Base-by-base conservation (phyloP, 345 rosid genomes). In the Mallotus nudiflorus region DNA sequence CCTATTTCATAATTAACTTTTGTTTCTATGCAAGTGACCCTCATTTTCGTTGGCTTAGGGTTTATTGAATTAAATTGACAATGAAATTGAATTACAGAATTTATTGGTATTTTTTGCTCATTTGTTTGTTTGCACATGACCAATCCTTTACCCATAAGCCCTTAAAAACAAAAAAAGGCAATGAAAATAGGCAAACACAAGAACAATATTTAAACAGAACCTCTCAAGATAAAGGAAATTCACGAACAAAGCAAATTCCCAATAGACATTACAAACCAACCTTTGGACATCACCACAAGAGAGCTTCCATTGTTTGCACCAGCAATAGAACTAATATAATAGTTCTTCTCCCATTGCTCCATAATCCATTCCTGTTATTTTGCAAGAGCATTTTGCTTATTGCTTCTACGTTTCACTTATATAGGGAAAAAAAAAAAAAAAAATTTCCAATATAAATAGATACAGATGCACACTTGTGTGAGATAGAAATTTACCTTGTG, bases 291-390 rank as follows among this genome's bases (percentile, higher is more conserved):
- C 69, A 77, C 81, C 55, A 77, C 76, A 15, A 77, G 77, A 25
- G 81, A 77, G 73, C 77, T 72, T 48, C 81, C 81, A 55, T 72
- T 77, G 57, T 49, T 72, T 54, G 81, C 59, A 67, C 81, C 81
- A 68, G 81, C 77, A 49, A 72, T 73, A 46, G 81, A 72, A 28
- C 81, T 77, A 45, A 77, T 77, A 22, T 77, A 77, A 50, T 67
- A 77, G 70, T 72, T 77, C 66, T 77, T 77, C 70, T 77, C 81
- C 81, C 81, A 77, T 57, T 77, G 81, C 19, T 77, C 81, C 81
- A 72, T 77, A 49, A 77, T 77, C 81, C 81, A 77, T 63, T 72
- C 81, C 81, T 77, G 66, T 66, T n/a, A 46, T 16, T 58, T 62
- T 49, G 45, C 8, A 56, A 53, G 15, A 44, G 49, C 7, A 49